Conservation (phyloP, 495 filamentous ascomycete species). For the Glonium stellatum region DNA sequence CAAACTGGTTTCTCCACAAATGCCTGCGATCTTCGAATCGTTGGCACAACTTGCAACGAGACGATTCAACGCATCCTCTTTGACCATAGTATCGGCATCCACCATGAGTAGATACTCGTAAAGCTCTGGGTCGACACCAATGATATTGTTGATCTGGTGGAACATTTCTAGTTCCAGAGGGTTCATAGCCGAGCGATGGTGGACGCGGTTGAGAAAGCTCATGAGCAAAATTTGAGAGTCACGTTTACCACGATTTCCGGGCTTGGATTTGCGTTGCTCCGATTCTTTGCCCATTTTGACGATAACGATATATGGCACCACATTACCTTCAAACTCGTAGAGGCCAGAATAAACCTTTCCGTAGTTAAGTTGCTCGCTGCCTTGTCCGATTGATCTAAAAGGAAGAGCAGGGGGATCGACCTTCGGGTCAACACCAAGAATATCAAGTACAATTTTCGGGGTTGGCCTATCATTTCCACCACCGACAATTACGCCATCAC, state of each 20-base stretch:
- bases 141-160: conserved; percentile 98
- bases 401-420: conserved; percentile 89
- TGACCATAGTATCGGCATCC: conserved; percentile 93
- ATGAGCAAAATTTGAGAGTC: conserved; percentile 84
- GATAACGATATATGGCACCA: conserved; percentile 90
- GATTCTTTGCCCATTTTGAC: conserved; percentile 97
- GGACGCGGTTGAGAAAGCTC: conserved; percentile 93
- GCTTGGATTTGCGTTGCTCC: conserved; percentile 84
- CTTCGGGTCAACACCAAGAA: conserved; percentile 94
- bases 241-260: conserved; percentile 96
- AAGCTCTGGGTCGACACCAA: conserved; percentile 92
- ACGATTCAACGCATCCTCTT: conserved; percentile 84
- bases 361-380: conserved; percentile 91
- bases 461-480: conserved; percentile 94
- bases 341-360: conserved; percentile 98
- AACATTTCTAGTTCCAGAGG: conserved; percentile 96
- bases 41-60: conserved; percentile 89
- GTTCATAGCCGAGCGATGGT: conserved; percentile 87
- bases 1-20: conserved; percentile 94
- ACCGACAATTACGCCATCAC: conserved; percentile 94
- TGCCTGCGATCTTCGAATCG: conserved; percentile 91
- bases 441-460: conserved; percentile 94
- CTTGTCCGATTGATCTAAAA: conserved; percentile 83
- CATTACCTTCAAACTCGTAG: conserved; percentile 95
- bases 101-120: conserved; percentile 98